Conservation (phyloP, 2,329 filamentous ascomycete genomes). For the Botrytis fragariae region DNA sequence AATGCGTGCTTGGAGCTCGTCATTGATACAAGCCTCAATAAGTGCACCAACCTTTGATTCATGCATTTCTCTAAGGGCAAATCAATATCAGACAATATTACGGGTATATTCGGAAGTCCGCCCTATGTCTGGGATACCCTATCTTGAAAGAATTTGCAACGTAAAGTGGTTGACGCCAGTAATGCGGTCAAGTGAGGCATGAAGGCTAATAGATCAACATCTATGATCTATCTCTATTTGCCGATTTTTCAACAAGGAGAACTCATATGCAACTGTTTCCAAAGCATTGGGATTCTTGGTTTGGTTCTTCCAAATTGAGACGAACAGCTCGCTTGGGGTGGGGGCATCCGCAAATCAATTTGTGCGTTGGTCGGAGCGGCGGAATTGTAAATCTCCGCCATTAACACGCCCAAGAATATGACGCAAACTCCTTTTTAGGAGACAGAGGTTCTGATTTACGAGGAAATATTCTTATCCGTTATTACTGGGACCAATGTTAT, state of each 20-base stretch:
- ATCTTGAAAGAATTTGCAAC: background rate
- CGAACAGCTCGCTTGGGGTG: background rate
- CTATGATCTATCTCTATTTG: background rate
- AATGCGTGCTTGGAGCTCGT: background rate
- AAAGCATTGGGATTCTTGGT: background rate
- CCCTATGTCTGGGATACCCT: background rate
- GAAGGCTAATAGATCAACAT: background rate
- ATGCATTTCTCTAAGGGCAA: background rate
- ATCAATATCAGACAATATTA: background rate
- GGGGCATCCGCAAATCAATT: background rate
- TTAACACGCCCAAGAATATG: background rate
- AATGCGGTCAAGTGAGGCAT: background rate
- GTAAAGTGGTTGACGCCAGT: background rate
- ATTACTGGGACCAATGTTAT: background rate
- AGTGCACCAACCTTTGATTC: background rate
- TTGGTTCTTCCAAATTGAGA: background rate
- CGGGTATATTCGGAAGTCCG: background rate
- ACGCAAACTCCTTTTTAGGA: background rate
- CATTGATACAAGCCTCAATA: background rate
- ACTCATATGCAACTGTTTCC: background rate
- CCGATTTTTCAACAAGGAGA: background rate
- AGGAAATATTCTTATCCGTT: background rate
- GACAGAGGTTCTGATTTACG: background rate
- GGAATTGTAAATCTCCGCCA: background rate
- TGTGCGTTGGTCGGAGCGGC: background rate